Conservation (phyloP, 805 yeast genomes). For the Saccharomycopsis sp. region DNA sequence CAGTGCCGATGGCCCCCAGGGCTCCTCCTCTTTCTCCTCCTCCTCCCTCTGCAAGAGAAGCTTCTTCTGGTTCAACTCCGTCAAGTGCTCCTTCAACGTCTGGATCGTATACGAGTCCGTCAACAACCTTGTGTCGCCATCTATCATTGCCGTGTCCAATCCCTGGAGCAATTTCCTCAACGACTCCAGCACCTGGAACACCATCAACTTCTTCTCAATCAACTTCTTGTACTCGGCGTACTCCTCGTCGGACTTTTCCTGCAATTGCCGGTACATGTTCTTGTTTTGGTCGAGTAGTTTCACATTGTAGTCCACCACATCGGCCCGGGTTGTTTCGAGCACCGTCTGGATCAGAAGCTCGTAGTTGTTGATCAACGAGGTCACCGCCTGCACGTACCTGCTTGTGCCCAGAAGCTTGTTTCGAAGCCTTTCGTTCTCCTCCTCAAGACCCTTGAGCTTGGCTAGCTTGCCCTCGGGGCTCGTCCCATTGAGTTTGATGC, state of each 20-base stretch:
- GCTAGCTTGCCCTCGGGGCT: not conserved
- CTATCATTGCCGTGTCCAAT: no score
- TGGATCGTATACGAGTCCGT: not conserved
- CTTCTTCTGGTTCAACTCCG: slow-evolving; percentile 3
- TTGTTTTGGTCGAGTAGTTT: slow-evolving; percentile 6
- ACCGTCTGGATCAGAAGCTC: slow-evolving; percentile 18
- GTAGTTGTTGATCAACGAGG: slow-evolving; percentile 16
- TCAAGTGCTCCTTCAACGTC: slow-evolving; percentile 1
- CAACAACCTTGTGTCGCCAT: slow-evolving; percentile 3
- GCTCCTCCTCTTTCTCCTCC: no score
- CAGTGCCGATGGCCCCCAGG: no score
- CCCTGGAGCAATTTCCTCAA: slow-evolving; percentile 2
- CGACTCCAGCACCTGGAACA: slow-evolving; percentile 12
- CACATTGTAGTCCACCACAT: slow-evolving; percentile 18
- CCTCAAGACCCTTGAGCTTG: slow-evolving; percentile 3
- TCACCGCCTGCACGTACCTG: slow-evolving; percentile 3
- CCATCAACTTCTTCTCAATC: slow-evolving; percentile 4
- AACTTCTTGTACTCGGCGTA: slow-evolving; percentile 8
- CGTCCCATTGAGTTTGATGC: slow-evolving; percentile 4
- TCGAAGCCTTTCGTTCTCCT: slow-evolving; percentile 5
- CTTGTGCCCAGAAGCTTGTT: slow-evolving; percentile 3
- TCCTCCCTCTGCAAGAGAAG: slow-evolving; percentile 2
- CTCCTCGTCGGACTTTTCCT: slow-evolving; percentile 5
- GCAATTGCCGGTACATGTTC: slow-evolving; percentile 3
- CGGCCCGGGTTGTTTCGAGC: slow-evolving; percentile 10